phyloP scores from a whole-genome alignment of 75 land plant genomes.

The Pinus tabuliformis region DNA sequence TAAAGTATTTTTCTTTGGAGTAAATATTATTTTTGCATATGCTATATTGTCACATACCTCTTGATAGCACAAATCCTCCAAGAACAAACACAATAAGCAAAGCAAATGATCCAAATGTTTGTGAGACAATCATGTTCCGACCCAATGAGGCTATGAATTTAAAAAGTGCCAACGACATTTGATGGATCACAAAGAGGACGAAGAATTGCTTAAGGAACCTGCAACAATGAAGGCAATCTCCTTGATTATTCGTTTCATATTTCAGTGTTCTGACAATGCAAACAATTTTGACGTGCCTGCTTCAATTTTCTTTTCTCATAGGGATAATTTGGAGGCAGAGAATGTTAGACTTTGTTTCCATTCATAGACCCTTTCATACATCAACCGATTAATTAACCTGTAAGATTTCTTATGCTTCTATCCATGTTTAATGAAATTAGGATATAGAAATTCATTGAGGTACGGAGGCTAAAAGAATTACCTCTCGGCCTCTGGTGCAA shows the following conservation, averaged over 20 bases:
- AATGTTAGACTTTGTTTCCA: not conserved
- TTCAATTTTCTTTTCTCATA: not conserved
- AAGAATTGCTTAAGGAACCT: constrained; percentile 41
- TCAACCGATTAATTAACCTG: not conserved
- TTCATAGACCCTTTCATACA: not conserved
- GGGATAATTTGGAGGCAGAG: not conserved
- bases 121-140: constrained; percentile 30
- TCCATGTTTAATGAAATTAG: too few species aligned
- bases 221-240: constrained; percentile 1
- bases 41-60: constrained; percentile 25
- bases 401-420: too few species aligned
- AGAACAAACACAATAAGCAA: constrained; percentile 26
- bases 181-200: constrained; percentile 24
- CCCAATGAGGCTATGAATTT: constrained; percentile 33
- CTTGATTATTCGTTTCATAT: not conserved
- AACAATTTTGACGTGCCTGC: not conserved
- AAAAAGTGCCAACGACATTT: constrained; percentile 37
- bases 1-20: not conserved
- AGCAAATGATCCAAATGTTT: constrained; percentile 34
- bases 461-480: constrained; percentile 1
- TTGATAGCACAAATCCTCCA: constrained; percentile 42
- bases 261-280: not conserved
- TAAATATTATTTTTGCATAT: constrained; percentile 19
- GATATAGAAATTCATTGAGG: too few species aligned
- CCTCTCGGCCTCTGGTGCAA: constrained; percentile 39